Percentiles rank a stretch among this genome's conserved stretches.
Evolutionary conservation across 106 monocot species (phyloP).

Genomic region (Apostasia shenzhenica): DNA sequence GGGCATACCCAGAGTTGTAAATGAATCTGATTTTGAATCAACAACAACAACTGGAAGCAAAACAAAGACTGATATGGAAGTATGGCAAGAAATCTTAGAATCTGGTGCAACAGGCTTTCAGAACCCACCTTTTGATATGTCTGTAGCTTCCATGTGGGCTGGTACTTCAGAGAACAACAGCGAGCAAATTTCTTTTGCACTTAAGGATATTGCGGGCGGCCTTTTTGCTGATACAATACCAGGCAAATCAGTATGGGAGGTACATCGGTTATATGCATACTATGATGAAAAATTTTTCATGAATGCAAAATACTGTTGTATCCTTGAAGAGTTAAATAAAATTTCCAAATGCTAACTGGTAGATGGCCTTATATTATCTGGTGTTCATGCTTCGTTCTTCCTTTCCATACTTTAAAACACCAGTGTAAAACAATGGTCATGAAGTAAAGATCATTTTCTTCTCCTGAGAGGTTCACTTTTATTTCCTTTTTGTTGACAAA

Average conservation of each 20-base stretch:
- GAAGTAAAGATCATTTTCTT: too few species aligned
- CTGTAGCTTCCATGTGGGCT: conserved; percentile 1
- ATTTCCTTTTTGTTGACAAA: too few species aligned
- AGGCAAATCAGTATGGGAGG: conserved; percentile 1
- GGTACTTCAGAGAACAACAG: neutral
- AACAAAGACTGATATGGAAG: neutral
- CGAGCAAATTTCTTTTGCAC: neutral
- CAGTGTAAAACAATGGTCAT: neutral
- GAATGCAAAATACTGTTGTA: too few species aligned
- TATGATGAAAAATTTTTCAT: too few species aligned
- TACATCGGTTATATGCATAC: neutral
- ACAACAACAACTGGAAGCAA: neutral
- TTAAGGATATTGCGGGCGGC: conserved; percentile 6
- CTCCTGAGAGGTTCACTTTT: too few species aligned
- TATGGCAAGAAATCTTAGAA: neutral
- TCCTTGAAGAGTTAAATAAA: too few species aligned
- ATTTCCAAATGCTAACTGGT: too few species aligned
- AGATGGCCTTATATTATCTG: too few species aligned
- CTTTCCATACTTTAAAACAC: too few species aligned
- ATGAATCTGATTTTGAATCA: neutral
- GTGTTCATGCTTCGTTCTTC: too few species aligned
- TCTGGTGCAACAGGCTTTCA: neutral
- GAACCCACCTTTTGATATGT: conserved; percentile 1
- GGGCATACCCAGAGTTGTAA: neutral
- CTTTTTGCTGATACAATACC: neutral